Conservation (phyloP, 176 grass and related monocot genomes). For the Hordeum marinum region DNA sequence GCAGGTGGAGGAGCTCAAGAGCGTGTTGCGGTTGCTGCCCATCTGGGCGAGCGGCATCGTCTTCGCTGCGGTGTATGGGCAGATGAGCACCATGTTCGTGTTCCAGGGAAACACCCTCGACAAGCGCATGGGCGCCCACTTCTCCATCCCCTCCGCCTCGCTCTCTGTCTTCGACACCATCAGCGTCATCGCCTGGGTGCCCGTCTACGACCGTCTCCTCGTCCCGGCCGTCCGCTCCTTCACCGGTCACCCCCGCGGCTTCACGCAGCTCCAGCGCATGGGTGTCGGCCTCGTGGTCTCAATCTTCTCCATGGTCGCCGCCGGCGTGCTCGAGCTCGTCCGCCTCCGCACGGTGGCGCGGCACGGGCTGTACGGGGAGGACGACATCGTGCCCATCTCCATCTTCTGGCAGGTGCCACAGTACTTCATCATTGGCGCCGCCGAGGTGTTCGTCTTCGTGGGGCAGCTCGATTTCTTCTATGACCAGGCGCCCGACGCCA, state of each 20-base stretch:
- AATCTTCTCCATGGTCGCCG: constrained; percentile 67
- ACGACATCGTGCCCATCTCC: constrained; percentile 51
- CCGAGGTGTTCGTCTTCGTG: constrained; percentile 73
- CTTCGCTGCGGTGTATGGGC: constrained; percentile 63
- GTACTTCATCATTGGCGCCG: constrained; percentile 75
- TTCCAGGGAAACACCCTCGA: constrained; percentile 78
- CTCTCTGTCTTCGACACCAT: constrained; percentile 77
- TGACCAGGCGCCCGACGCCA: constrained; percentile 84
- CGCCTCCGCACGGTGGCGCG: constrained; percentile 37
- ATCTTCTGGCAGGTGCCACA: constrained; percentile 95
- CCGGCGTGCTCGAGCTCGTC: constrained; percentile 58
- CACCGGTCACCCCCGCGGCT: constrained; percentile 49
- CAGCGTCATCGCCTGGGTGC: constrained; percentile 81
- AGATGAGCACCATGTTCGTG: constrained; percentile 89
- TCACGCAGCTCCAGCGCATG: constrained; percentile 92
- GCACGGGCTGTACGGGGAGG: constrained; percentile 36
- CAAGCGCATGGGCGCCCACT: constrained; percentile 40
- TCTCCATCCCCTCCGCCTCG: constrained; percentile 58
- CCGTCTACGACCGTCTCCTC: constrained; percentile 64
- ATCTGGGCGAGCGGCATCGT: constrained; percentile 82
- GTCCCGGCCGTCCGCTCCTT: constrained; percentile 42
- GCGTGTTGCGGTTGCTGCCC: constrained; percentile 59
- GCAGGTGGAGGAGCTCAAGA: constrained; percentile 83
- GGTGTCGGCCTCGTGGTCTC: constrained; percentile 80
- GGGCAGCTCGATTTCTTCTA: constrained; percentile 96